Base-by-base conservation (phyloP, 805 yeast species). In the Danielozyma ontarioensis region DNA sequence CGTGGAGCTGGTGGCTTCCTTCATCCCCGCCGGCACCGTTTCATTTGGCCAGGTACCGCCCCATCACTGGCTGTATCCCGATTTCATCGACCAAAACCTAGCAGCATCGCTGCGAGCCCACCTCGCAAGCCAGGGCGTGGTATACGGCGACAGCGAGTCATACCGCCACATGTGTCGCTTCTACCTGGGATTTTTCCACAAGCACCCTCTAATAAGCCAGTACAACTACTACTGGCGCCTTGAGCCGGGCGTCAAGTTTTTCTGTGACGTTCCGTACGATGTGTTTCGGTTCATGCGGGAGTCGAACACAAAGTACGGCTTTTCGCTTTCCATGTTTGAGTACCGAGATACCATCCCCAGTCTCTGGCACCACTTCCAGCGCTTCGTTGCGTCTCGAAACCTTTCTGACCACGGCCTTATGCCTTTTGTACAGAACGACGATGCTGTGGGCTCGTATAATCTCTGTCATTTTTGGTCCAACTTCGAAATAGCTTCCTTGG, bases 391-490 rank as follows among this genome's bases (percentile, higher is more conserved):
- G 8, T 6, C 22, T 6, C 10, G 10, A 6, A 19, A 19, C 22
- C 8, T 19, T 19, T 6, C 8, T 19, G 22, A 19, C 22, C 6
- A 19, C 22, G 22, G 22, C 22, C 22, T 19, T 10, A 6, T 19
- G 6, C 22, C 8, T 6, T 19, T 19, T 10, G 22, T 19, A 10
- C 22, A 6, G 6, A 10, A 19, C 22, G 37, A 46, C 25, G 45
- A 50, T 42, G 39, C 34, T 7, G 25, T 17, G 7, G 23, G 35
- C 18, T 13, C 74, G 1, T 85, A 79, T 56, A 84, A 83, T 50
- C 51, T 74, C 48, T 84, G 94, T 51, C 95, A 85, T 55, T 85
- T 80, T 54, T 84, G 94, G 93, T 71, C 86, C 5, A 82, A 82
- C 55, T 82, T 81, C 44, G 88, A 82, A 60, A 64, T 83, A 33